Evolutionary conservation across 495 filamentous ascomycete species (phyloP).

Genomic region (Daldinia caldariorum): DNA sequence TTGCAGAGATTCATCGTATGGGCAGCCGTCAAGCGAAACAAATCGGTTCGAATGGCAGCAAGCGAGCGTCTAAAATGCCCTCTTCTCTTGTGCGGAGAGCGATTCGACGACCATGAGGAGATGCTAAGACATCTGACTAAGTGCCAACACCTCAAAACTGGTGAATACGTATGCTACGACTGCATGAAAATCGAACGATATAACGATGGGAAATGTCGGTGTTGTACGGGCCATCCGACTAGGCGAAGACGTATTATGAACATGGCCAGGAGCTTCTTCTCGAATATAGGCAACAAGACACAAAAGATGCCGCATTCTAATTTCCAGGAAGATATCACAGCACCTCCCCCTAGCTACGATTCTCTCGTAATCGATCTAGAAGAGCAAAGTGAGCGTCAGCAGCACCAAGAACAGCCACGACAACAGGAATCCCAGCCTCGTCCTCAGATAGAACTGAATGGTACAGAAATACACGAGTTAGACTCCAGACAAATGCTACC

Average conservation of each 20-base stretch:
- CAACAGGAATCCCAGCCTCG: slow-evolving; percentile 11
- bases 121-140: slow-evolving; percentile 58
- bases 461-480: slow-evolving; percentile 56
- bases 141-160: slow-evolving; percentile 54
- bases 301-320: slow-evolving; percentile 19
- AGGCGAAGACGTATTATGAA: slow-evolving; percentile 58
- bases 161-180: slow-evolving; percentile 61
- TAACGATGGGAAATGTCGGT: slow-evolving; percentile 58
- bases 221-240: slow-evolving; percentile 56
- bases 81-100: slow-evolving; percentile 53
- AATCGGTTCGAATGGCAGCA: slow-evolving; percentile 51
- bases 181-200: slow-evolving; percentile 60
- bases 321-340: slow-evolving; percentile 38
- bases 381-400: slow-evolving; percentile 18
- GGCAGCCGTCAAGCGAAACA: slow-evolving; percentile 61
- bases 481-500: slow-evolving; percentile 52
- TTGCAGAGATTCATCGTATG: slow-evolving; percentile 60
- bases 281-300: slow-evolving; percentile 57
- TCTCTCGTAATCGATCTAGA: slow-evolving; percentile 45
- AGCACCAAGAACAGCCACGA: slow-evolving; percentile 2
- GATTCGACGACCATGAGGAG: slow-evolving; percentile 54
- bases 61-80: slow-evolving; percentile 57
- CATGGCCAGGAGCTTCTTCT: slow-evolving; percentile 61
- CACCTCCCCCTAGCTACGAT: slow-evolving; percentile 57
- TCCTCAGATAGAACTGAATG: slow-evolving; percentile 50